These are phyloP conservation scores for Aspergillus cristatus DNA, from an alignment of 495 filamentous ascomycete species.

Conservation along the genomic window DNA sequence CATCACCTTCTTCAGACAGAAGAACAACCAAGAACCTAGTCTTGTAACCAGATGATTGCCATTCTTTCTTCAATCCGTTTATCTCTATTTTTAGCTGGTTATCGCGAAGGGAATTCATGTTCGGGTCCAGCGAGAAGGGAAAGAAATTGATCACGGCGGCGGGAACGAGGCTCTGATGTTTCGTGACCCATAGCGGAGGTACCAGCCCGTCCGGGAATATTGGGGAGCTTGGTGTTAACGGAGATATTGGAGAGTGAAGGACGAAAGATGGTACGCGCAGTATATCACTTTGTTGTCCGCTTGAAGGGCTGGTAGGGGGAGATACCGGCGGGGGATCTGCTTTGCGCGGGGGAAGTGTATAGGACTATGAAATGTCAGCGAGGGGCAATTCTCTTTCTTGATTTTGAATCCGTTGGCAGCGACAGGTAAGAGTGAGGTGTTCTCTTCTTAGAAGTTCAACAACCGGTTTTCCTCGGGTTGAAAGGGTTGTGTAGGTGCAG, in stretches of 20 bases:
- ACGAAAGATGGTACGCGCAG: constrained; percentile 34
- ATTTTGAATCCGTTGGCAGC: too few relatives aligned
- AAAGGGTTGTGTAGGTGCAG: too few relatives aligned
- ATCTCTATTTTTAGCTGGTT: constrained; percentile 86
- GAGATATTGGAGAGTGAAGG: constrained; percentile 83
- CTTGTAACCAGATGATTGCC: constrained; percentile 61
- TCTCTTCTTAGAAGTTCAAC: too few relatives aligned
- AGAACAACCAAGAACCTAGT: constrained; percentile 68
- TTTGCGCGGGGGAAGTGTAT: constrained; percentile 53
- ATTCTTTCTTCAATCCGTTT: constrained; percentile 57
- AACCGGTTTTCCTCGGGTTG: too few relatives aligned
- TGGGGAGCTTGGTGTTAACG: constrained; percentile 66
- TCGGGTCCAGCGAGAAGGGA: constrained; percentile 58
- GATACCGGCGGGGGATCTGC: constrained; percentile 46
- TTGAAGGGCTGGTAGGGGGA: constrained; percentile 38
- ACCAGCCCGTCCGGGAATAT: constrained; percentile 84
- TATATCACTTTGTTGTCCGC: constrained; percentile 34
- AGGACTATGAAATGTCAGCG: constrained; percentile 37
- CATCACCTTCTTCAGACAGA: constrained; percentile 55
- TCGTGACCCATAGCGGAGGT: constrained; percentile 69
- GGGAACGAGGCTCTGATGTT: constrained; percentile 75
- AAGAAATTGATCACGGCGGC: constrained; percentile 71
- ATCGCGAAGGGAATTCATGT: constrained; percentile 61
- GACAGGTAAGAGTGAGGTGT: too few relatives aligned
- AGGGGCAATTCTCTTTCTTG: constrained; percentile 1